Conservation (phyloP, 2,329 filamentous ascomycete species). For the Talaromyces marneffei region DNA sequence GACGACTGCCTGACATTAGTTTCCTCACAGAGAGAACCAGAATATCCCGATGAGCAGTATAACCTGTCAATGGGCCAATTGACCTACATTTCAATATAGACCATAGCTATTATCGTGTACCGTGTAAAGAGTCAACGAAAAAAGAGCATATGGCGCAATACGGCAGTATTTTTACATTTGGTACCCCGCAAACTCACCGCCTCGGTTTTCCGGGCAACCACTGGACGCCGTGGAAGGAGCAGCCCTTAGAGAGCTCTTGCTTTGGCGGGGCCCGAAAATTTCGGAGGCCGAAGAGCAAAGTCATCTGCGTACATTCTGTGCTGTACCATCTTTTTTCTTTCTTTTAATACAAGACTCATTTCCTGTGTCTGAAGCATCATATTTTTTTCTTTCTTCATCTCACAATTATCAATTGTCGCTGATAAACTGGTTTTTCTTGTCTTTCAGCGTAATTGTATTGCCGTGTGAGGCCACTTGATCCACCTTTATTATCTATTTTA, state of each 20-base stretch:
- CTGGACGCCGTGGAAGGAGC: background rate
- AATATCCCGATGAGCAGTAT: background rate
- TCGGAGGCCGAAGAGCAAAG: conserved; percentile 1
- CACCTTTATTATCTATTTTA: background rate
- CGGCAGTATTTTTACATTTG: background rate
- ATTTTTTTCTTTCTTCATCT: background rate
- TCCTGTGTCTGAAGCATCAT: background rate
- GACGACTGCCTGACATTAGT: background rate
- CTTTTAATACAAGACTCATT: background rate
- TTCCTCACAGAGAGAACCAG: no score
- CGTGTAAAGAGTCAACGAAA: background rate
- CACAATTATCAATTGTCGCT: conserved; percentile 1
- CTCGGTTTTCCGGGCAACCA: background rate
- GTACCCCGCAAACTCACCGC: conserved; percentile 5
- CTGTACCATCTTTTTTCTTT: background rate
- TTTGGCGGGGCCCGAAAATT: conserved; percentile 8
- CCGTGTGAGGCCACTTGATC: background rate
- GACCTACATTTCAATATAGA: background rate
- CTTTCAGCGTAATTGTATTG: conserved; percentile 5
- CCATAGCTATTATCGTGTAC: background rate
- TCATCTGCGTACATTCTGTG: conserved; percentile 3
- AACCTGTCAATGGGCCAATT: background rate
- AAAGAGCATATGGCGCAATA: conserved; percentile 1
- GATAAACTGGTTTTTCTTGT: background rate
- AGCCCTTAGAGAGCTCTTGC: background rate